Evolutionary conservation across 192 early-diverging fungal species (phyloP).

Genomic region (Entomortierella chlamydospora): DNA sequence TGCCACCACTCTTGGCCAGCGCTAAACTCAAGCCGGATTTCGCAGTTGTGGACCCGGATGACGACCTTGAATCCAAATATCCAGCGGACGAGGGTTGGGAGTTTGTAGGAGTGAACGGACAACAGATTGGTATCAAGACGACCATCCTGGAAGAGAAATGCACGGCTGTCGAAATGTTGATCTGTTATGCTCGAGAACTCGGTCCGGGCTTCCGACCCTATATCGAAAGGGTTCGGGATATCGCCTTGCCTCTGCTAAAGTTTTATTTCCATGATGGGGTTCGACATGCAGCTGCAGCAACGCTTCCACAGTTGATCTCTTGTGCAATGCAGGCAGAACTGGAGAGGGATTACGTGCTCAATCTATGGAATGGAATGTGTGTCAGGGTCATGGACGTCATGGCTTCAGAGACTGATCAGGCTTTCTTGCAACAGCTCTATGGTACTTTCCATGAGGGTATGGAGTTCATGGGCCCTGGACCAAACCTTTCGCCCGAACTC

Average conservation of each 20-base stretch:
- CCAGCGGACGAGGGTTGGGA: conserved; percentile 99
- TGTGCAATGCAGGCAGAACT: conserved; percentile 64
- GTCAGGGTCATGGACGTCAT: conserved; percentile 83
- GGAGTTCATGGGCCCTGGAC: conserved; percentile 69
- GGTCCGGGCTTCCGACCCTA: conserved; percentile 89
- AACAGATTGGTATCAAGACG: conserved; percentile 95
- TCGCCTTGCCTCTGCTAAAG: conserved; percentile 87
- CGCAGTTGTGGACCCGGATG: conserved; percentile 85
- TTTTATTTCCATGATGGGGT: conserved; percentile 99
- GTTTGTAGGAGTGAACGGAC: conserved; percentile 87
- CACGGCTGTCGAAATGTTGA: conserved; percentile 97
- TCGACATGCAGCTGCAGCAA: conserved; percentile 82
- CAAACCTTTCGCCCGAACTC: conserved; percentile 69
- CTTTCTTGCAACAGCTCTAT: conserved; percentile 82
- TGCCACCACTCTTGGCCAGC: conserved; percentile 88
- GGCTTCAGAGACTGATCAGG: conserved; percentile 80
- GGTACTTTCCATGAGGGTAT: conserved; percentile 80
- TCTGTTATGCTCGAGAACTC: conserved; percentile 92
- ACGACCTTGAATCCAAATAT: conserved; percentile 84
- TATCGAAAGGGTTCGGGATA: conserved; percentile 83
- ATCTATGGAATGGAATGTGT: conserved; percentile 78
- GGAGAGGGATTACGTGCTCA: conserved; percentile 61
- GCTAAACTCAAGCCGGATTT: conserved; percentile 93
- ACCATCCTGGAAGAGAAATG: conserved; percentile 96
- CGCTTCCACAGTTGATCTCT: conserved; percentile 84